Evolutionary conservation across 1,284 basidiomycete genomes (phyloP).

Genomic region (Leccinum colubrinum): DNA sequence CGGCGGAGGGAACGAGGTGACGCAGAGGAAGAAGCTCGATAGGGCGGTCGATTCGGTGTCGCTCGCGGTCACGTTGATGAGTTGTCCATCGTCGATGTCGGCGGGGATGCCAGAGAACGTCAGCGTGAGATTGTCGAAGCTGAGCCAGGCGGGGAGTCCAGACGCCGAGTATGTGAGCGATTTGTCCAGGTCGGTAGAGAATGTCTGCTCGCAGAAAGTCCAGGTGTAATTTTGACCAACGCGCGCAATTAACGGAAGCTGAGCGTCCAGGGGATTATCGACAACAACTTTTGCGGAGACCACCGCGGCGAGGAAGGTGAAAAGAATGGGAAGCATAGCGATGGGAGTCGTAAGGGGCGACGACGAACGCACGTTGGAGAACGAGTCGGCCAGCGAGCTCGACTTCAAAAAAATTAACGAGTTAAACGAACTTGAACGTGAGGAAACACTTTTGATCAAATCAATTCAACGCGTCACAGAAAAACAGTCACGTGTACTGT

Average conservation of each 20-base stretch:
- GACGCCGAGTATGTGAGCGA: slow-evolving; percentile 46
- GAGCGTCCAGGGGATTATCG: slow-evolving; percentile 49
- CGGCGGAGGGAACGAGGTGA: slow-evolving; percentile 58
- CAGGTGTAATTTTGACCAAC: slow-evolving; percentile 58
- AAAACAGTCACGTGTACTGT: slow-evolving; percentile 32
- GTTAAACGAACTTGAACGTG: slow-evolving; percentile 3
- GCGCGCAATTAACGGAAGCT: slow-evolving; percentile 65
- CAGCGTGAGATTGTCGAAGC: slow-evolving; percentile 51
- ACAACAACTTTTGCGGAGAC: slow-evolving; percentile 46
- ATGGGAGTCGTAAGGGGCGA: slow-evolving; percentile 43
- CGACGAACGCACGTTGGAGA: slow-evolving; percentile 40
- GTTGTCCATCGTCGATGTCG: slow-evolving; percentile 53
- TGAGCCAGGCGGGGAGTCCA: slow-evolving; percentile 61
- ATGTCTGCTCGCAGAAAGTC: slow-evolving; percentile 61
- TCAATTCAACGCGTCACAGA: slow-evolving; percentile 16
- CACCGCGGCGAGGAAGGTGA: slow-evolving; percentile 41
- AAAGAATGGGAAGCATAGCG: slow-evolving; percentile 68
- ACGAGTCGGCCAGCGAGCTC: slow-evolving; percentile 63
- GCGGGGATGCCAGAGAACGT: slow-evolving; percentile 61
- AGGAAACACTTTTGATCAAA: not conserved
- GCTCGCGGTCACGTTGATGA: slow-evolving; percentile 55
- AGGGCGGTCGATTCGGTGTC: slow-evolving; percentile 47
- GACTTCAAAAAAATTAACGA: slow-evolving; percentile 18
- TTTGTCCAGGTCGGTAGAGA: slow-evolving; percentile 45
- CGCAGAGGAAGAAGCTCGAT: slow-evolving; percentile 58